Conservation (phyloP, 192 early-diverging fungal genomes). For the Backusella liffmaniae region DNA sequence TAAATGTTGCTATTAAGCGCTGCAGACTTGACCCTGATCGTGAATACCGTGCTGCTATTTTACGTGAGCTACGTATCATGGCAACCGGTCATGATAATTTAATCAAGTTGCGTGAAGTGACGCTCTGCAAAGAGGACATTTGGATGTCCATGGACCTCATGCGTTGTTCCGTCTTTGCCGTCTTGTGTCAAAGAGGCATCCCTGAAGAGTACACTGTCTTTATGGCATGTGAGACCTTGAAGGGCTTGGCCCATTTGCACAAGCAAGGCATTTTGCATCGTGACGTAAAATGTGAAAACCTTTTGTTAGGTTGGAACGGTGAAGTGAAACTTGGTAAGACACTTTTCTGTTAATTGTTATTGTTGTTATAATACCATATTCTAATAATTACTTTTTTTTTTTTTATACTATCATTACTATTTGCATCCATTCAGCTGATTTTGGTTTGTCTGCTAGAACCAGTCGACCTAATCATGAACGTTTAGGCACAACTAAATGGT, state of each 20-base stretch:
- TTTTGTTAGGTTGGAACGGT: slow-evolving; percentile 42
- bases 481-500: slow-evolving; percentile 42
- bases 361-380: background rate
- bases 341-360: slow-evolving; percentile 6
- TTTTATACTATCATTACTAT: background rate
- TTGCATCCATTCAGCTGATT: slow-evolving; percentile 31
- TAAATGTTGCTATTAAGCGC: slow-evolving; percentile 40
- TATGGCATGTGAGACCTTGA: slow-evolving; percentile 38
- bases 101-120: slow-evolving; percentile 39
- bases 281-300: slow-evolving; percentile 50
- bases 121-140: slow-evolving; percentile 33
- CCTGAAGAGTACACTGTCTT: slow-evolving; percentile 42
- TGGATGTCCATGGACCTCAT: slow-evolving; percentile 46
- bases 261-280: slow-evolving; percentile 42
- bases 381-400: background rate
- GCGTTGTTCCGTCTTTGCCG: slow-evolving; percentile 41
- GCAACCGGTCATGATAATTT: slow-evolving; percentile 34
- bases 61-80: slow-evolving; percentile 43
- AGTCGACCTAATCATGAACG: slow-evolving; percentile 34
- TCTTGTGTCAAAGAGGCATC: slow-evolving; percentile 40
- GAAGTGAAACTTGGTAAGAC: slow-evolving; percentile 43
- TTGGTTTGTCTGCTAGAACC: slow-evolving; percentile 39
- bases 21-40: slow-evolving; percentile 39
- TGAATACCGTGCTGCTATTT: slow-evolving; percentile 42
- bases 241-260: slow-evolving; percentile 40